A percentile compares a stretch with the other conserved stretches of the same genome.
phyloP scores from a whole-genome alignment of 2,329 filamentous ascomycete species.

The Falciphora oryzae region DNA sequence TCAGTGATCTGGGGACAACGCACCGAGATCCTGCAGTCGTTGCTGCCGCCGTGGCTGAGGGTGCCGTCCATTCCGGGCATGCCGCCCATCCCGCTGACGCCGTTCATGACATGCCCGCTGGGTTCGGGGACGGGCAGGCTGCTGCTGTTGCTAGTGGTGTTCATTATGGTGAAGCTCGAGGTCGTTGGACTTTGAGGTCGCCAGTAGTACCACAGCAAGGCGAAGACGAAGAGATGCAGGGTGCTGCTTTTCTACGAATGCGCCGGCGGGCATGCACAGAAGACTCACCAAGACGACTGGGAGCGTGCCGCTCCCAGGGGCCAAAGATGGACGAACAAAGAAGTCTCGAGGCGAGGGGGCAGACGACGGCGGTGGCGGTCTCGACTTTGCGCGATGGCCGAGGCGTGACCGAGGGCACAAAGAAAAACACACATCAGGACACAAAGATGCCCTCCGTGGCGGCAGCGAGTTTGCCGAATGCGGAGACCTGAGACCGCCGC shows the following conservation, averaged over 20 bases:
- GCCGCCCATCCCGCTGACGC: too few species aligned
- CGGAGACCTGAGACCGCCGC: too few species aligned
- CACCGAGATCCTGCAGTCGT: constrained; percentile 37
- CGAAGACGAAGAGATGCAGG: background rate
- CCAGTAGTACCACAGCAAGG: background rate
- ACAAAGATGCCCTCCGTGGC: too few species aligned
- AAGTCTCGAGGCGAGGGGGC: background rate
- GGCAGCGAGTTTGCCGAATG: too few species aligned
- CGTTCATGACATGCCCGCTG: background rate
- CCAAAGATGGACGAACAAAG: background rate
- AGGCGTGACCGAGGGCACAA: background rate
- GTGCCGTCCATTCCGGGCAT: too few species aligned
- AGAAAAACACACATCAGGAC: background rate
- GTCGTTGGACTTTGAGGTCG: too few species aligned
- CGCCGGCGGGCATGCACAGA: background rate
- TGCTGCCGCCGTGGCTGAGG: background rate
- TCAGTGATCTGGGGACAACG: constrained; percentile 11
- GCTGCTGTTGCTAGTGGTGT: background rate
- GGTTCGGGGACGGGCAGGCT: background rate
- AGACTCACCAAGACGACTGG: background rate
- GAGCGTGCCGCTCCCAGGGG: too few species aligned
- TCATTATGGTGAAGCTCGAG: background rate
- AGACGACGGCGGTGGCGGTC: too few species aligned
- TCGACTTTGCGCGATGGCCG: too few species aligned
- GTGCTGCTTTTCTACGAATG: background rate